These are phyloP conservation scores for Chlamydomonas urium DNA, from an alignment of 139 green algal genomes.

Conservation along the genomic window DNA sequence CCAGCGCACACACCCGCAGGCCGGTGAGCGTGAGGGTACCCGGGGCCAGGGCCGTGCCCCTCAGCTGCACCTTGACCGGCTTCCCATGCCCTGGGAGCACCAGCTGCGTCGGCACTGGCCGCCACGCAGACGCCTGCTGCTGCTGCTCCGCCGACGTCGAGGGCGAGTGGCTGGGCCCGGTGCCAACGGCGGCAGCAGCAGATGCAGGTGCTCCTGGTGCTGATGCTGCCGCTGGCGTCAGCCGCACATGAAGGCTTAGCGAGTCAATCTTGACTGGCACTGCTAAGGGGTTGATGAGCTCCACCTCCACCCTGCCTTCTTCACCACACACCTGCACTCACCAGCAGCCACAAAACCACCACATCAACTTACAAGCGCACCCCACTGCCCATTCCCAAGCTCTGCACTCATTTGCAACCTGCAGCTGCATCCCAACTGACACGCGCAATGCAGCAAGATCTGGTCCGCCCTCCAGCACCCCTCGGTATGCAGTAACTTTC, in stretches of 20 bases:
- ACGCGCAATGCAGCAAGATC: too few relatives aligned
- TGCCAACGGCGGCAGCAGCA: not conserved
- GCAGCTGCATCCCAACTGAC: too few relatives aligned
- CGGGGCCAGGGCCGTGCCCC: slow-evolving; percentile 32
- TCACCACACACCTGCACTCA: slow-evolving; percentile 59
- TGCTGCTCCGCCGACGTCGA: not conserved
- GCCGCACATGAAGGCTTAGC: slow-evolving; percentile 9
- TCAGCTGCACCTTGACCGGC: slow-evolving; percentile 45
- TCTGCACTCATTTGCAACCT: too few relatives aligned
- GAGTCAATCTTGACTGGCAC: slow-evolving; percentile 47
- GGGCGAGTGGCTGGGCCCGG: not conserved
- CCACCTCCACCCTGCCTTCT: slow-evolving; percentile 57
- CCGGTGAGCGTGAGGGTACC: slow-evolving; percentile 25
- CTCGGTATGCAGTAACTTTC: too few relatives aligned
- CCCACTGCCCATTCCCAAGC: too few relatives aligned
- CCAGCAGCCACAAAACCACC: not conserved
- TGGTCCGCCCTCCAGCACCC: too few relatives aligned
- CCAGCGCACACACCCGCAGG: slow-evolving; percentile 17
- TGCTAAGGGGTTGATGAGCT: slow-evolving; percentile 60
- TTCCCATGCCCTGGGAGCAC: slow-evolving; percentile 44
- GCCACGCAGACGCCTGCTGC: slow-evolving; percentile 4
- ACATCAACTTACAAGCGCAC: not conserved
- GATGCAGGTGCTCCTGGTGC: slow-evolving; percentile 4
- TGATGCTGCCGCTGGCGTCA: not conserved
- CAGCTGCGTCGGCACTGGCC: slow-evolving; percentile 28